Evolutionary conservation across 495 filamentous ascomycete genomes (phyloP), one percentile per base, ranked within the genome.

Genomic region (Neurospora sp.): DNA sequence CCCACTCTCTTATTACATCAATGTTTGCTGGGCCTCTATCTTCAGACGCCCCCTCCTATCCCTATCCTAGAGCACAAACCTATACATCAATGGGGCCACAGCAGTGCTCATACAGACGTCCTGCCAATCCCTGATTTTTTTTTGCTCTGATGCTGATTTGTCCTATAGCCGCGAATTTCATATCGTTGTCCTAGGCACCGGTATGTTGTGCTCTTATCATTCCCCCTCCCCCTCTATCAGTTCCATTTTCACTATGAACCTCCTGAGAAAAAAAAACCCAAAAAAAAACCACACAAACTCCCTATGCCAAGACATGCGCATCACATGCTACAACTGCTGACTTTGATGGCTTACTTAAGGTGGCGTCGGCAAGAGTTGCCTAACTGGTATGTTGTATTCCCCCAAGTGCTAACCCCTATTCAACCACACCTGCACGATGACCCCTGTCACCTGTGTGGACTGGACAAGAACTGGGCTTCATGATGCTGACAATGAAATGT

Each of bases 321-420:
- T 80, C 78, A 80, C 78, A 78, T 78, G 78, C 72, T 40, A 42
- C 71, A 76, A 72, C 73, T 76, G 76, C 79, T 81, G 77, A 81
- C 74, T 59, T 72, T 40, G 70, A 72, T 37, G 75, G 73, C 75
- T 74, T 74, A 74, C 75, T 75, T 74, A 75, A 96, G 94, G 96
- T 82, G 96, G 96, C 78, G 96, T 99, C 75, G 96, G 96, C 72
- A 99, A 99, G 84, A 97, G 94, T 80, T 98, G 96, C 86, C 87
- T 98, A 76, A 98, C 96, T 83, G 95, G 95, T 98, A 88, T 75
- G 87, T 83, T 72, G 42, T 74, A 70, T 69, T 70, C 70, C 59
- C 48, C 27, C 72, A 12, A 69, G 8, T 31, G 35, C 31, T 42
- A 65, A 68, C 70, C 71, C 69, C 72, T 74, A 76, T 77, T 78